These are phyloP conservation scores for Penicillium lividum DNA, from an alignment of 495 filamentous ascomycete genomes.

Conservation along the genomic window DNA sequence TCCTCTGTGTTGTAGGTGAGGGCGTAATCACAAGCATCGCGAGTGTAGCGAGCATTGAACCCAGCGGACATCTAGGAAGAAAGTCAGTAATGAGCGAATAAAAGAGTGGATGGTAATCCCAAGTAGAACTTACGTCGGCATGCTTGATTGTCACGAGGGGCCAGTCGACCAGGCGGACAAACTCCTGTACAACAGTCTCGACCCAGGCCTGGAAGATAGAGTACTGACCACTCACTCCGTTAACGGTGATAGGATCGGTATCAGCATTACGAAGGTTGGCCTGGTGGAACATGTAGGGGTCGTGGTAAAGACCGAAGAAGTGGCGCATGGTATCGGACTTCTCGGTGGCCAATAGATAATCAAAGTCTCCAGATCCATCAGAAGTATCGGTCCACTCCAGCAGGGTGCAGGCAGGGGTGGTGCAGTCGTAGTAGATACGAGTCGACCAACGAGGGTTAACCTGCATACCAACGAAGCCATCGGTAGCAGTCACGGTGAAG, in stretches of 20 bases:
- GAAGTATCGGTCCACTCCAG: constrained; percentile 64
- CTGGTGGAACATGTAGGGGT: constrained; percentile 54
- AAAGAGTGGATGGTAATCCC: background rate
- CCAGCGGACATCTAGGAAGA: constrained; percentile 39
- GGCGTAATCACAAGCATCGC: constrained; percentile 55
- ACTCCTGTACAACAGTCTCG: constrained; percentile 58
- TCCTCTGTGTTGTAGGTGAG: constrained; percentile 47
- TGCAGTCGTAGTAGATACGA: constrained; percentile 67
- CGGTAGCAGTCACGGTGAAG: constrained; percentile 48
- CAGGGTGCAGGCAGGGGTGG: constrained; percentile 54
- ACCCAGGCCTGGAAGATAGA: constrained; percentile 64
- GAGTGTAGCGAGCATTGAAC: constrained; percentile 54
- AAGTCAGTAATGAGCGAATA: background rate
- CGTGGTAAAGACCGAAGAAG: constrained; percentile 55
- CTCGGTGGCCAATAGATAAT: constrained; percentile 50
- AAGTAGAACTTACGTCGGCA: constrained; percentile 3
- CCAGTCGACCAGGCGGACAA: constrained; percentile 59
- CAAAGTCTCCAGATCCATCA: constrained; percentile 49
- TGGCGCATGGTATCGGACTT: constrained; percentile 54
- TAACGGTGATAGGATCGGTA: constrained; percentile 49
- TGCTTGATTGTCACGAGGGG: constrained; percentile 46
- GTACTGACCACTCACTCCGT: constrained; percentile 47
- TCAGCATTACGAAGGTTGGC: constrained; percentile 59
- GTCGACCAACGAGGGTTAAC: constrained; percentile 64
- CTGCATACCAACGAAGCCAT: constrained; percentile 59